Conservation (phyloP, 441 rosid genomes). For the Jatropha podagrica region DNA sequence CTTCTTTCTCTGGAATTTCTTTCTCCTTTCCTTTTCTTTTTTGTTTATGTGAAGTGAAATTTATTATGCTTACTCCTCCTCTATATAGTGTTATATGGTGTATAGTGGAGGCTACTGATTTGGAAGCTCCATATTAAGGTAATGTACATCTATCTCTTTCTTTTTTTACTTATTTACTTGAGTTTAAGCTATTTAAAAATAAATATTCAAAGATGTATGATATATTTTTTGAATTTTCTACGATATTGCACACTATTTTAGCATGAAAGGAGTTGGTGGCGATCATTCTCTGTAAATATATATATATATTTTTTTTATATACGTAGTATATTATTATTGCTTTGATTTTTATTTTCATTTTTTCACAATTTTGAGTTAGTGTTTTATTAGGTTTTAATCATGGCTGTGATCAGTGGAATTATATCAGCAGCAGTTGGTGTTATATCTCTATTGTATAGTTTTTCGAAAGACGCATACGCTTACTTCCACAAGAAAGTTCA, state of each 20-base stretch:
- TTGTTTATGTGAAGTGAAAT: not conserved
- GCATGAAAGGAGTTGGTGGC: no score
- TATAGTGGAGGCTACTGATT: not conserved
- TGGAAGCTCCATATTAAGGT: not conserved
- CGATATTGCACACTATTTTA: no score
- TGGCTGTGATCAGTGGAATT: not conserved
- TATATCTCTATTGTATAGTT: not conserved
- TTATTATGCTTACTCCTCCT: not conserved
- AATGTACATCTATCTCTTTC: not conserved
- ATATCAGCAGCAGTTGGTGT: not conserved
- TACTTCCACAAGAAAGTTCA: constrained; percentile 6
- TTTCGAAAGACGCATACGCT: constrained; percentile 6
- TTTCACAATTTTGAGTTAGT: not conserved
- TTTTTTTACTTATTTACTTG: not conserved
- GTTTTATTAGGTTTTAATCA: not conserved
- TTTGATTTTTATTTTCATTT: not conserved
- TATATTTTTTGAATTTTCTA: no score
- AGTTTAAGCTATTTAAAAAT: no score
- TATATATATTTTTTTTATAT: no score
- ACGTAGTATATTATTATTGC: no score
- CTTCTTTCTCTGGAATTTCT: not conserved
- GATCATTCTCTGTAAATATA: no score
- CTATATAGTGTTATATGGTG: not conserved
- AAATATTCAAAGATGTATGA: no score
- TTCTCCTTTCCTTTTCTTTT: no score